A percentile compares a stretch with the other conserved stretches of the same genome.
These are phyloP conservation scores for Dendrobium huoshanense DNA, from an alignment of 106 monocot species.

Conservation along the genomic window DNA sequence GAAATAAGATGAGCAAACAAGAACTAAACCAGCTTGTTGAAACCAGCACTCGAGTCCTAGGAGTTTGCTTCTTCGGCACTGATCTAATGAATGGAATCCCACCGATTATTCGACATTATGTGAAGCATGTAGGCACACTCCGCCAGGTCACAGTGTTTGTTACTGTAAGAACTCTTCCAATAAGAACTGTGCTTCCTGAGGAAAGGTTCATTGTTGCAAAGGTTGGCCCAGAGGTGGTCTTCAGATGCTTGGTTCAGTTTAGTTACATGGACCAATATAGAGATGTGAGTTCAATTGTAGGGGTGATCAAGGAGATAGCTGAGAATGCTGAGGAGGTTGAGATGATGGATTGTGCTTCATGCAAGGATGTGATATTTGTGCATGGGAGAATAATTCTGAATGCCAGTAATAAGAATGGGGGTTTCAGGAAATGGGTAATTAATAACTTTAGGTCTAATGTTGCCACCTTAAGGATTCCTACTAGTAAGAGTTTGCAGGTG, in stretches of 20 bases:
- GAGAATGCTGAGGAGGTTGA: slow-evolving; percentile 14
- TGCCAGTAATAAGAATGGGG: slow-evolving; percentile 5
- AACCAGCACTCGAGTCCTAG: slow-evolving; percentile 20
- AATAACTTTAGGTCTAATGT: slow-evolving; percentile 34
- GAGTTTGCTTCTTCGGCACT: slow-evolving; percentile 52
- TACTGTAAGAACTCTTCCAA: slow-evolving; percentile 34
- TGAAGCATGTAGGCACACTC: slow-evolving; percentile 27
- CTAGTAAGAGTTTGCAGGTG: slow-evolving; percentile 27
- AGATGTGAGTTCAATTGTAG: slow-evolving; percentile 16
- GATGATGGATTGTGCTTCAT: slow-evolving; percentile 14
- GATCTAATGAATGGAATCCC: slow-evolving; percentile 48
- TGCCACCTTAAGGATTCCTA: slow-evolving; percentile 27
- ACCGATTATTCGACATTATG: slow-evolving; percentile 45
- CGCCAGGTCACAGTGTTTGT: slow-evolving; percentile 38
- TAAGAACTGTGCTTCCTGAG: slow-evolving; percentile 19
- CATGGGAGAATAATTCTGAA: slow-evolving; percentile 38
- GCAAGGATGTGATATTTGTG: slow-evolving; percentile 23
- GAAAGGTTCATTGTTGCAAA: slow-evolving; percentile 32
- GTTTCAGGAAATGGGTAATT: slow-evolving; percentile 15
- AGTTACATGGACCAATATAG: slow-evolving; percentile 45
- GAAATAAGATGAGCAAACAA: slow-evolving; percentile 13
- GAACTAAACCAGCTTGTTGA: background rate
- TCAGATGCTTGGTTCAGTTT: slow-evolving; percentile 44
- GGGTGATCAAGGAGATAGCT: slow-evolving; percentile 13
- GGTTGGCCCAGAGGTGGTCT: slow-evolving; percentile 34